These are phyloP conservation scores for Salix udensis DNA, from an alignment of 345 rosid species.

Conservation along the genomic window DNA sequence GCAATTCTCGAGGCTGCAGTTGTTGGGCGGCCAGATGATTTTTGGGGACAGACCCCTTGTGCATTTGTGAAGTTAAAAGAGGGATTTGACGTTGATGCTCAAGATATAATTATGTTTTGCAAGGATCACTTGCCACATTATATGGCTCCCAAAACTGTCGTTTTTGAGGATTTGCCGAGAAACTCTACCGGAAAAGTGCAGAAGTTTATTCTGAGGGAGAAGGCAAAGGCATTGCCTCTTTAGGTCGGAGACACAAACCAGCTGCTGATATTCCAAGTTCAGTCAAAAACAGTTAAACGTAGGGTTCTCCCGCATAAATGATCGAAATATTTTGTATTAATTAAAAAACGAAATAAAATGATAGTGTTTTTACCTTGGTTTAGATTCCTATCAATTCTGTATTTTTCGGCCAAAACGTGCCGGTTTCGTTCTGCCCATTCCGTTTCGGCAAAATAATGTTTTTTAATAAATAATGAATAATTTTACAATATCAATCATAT, in stretches of 20 bases:
- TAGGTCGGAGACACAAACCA: conserved; percentile 10
- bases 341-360: no score
- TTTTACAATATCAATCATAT: no score
- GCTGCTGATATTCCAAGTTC: no score
- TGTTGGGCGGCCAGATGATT: conserved; percentile 64
- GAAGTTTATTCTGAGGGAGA: conserved; percentile 24
- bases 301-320: no score
- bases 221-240: conserved; percentile 42
- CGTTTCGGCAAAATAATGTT: no score
- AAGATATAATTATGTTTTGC: conserved; percentile 19
- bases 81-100: conserved; percentile 20
- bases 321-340: no score
- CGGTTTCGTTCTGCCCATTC: no score
- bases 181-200: conserved; percentile 26
- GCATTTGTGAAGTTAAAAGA: conserved; percentile 74
- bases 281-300: no score
- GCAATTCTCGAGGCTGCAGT: conserved; percentile 76
- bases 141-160: conserved; percentile 23
- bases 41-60: conserved; percentile 87
- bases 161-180: conserved; percentile 27
- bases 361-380: no score
- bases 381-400: no score
- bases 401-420: no score
- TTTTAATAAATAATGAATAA: no score
- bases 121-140: conserved; percentile 17